Base-by-base conservation (phyloP, 1,284 basidiomycete genomes). In the Sporisorium scitamineum region DNA sequence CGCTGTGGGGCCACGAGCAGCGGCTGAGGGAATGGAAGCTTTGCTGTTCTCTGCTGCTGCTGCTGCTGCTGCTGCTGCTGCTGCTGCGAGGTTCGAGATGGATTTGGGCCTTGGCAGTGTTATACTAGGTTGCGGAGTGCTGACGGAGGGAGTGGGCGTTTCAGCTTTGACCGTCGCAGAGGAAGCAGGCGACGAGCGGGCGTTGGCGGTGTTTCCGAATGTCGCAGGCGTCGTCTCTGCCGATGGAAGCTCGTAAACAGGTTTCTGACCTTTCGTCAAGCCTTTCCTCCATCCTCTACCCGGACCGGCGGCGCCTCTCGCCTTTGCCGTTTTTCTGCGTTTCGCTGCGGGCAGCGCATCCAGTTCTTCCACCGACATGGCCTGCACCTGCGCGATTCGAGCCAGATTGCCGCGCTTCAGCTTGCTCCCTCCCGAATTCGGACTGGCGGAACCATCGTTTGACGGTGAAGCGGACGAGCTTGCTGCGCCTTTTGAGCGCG, bases 231-330 rank as follows among this genome's bases (percentile, higher is more conserved):
- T 79, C 20, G 53, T 45, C n/a, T 70, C 72, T 32, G 68, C 55
- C 1, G 68, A 64, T 2, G 80, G 80, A 8, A 77, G 68, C 52
- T 78, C 73, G 60, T 84, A 84, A 0, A 83, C 78, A 3, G 82
- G 81, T 48, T 84, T 84, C 55, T 83, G 80, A 10, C 81, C 82
- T 44, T 83, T 83, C 13, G 79, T 81, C n/a, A 84, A 60, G 8
- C 83, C 83, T 44, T 83, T 83, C 24, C 83, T 75, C 83, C 83
- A 84, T 1, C 81, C 81, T 42, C 81, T 60, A 8, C 83, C 83
- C 2, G 83, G 83, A 14, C 83, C 83, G n/a, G 80, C 73, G 0
- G 83, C 82, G 24, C 83, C 83, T 34, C 81, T 57, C 2, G 82
- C 80, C 52, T 84, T 83, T 53, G 78, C 78, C 3, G 77, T 77